Evolutionary conservation across 2,329 filamentous ascomycete species (phyloP).

Genomic region (Nothophaeocryptopus gaeumannii): DNA sequence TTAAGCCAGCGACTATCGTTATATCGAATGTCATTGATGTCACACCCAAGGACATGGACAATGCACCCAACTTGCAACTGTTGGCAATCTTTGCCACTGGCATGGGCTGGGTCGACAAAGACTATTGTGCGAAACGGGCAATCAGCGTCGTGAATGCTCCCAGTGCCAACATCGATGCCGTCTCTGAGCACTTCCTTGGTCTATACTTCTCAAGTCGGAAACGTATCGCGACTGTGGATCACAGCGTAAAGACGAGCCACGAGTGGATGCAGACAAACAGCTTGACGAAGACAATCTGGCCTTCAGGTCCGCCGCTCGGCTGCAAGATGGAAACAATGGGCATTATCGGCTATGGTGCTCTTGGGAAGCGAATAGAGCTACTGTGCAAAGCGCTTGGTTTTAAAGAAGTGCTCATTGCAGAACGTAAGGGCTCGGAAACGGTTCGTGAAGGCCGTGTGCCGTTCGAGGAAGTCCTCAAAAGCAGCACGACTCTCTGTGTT

Average conservation of each 20-base stretch:
- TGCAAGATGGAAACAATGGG: slow-evolving; percentile 22
- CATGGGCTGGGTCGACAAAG: slow-evolving; percentile 24
- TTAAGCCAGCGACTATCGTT: slow-evolving; percentile 22
- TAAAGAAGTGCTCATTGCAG: slow-evolving; percentile 18
- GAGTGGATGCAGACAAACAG: slow-evolving; percentile 20
- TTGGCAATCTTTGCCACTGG: slow-evolving; percentile 22
- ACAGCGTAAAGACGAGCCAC: slow-evolving; percentile 19
- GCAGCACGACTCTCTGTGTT: slow-evolving; percentile 16
- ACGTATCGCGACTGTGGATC: slow-evolving; percentile 16
- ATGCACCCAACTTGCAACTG: slow-evolving; percentile 20
- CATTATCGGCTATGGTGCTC: slow-evolving; percentile 21
- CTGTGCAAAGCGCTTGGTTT: slow-evolving; percentile 18
- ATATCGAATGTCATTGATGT: slow-evolving; percentile 22
- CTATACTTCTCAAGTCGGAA: slow-evolving; percentile 22
- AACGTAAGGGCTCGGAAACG: slow-evolving; percentile 12
- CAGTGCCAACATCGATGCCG: slow-evolving; percentile 21
- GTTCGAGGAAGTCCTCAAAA: slow-evolving; percentile 18
- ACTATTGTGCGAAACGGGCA: slow-evolving; percentile 18
- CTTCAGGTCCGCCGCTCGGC: slow-evolving; percentile 18
- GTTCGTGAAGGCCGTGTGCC: slow-evolving; percentile 10
- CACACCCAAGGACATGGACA: slow-evolving; percentile 22
- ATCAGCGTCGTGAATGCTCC: slow-evolving; percentile 21
- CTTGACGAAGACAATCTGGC: slow-evolving; percentile 21
- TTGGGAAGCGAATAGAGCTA: slow-evolving; percentile 19
- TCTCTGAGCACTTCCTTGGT: slow-evolving; percentile 22